Base-by-base conservation (phyloP, 352 stramenopile species). In the Globisporangium sylvaticum region DNA sequence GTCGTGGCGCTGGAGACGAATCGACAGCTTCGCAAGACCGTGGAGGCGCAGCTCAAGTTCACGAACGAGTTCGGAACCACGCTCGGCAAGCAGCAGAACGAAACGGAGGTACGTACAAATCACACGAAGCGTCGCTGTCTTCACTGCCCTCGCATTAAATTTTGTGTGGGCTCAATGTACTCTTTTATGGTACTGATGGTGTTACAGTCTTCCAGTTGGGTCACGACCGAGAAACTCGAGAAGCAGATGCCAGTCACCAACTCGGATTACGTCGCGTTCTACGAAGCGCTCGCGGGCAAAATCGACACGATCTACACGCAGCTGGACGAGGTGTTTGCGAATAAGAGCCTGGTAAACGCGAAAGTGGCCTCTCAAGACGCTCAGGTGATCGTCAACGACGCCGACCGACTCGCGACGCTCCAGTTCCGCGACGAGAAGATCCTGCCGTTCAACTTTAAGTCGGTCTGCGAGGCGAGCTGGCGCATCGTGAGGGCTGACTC, bases 351-450 rank as follows among this genome's bases (percentile, higher is more conserved):
- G 9, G 1, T 24, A 15, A 1, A 58, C 3, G 37, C 54, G 5
- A n/a, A 42, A 24, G 56, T 55, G 20, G 24, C 44, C 9, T 32
- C 27, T 6, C 22, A 62, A 15, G 55, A 63, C 15, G 63, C 63
- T 20, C 63, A 42, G 29, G 59, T 65, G 27, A 42, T 68, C 18
- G 24, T 39, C 14, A 15, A 50, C 12, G 63, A 62, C 15, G 25
- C 57, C 34, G 34, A 50, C n/a, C 1, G 12, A 24, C 14, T 31
- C 27, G 37, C 63, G 42, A 63, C 56, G 14, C 31, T 68, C 12
- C 42, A 58, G 25, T 63, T 68, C 46, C 27, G 56, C 39, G 63
- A 68, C 55, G 56, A 58, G 25, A 62, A 63, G 27, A 48, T 62
- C 5, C 18, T 63, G 24, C 63, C 63, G 44, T 68, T 68, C 22